Base-by-base conservation (phyloP, 768 basidiomycete species). In the Crepidotus variabilis region DNA sequence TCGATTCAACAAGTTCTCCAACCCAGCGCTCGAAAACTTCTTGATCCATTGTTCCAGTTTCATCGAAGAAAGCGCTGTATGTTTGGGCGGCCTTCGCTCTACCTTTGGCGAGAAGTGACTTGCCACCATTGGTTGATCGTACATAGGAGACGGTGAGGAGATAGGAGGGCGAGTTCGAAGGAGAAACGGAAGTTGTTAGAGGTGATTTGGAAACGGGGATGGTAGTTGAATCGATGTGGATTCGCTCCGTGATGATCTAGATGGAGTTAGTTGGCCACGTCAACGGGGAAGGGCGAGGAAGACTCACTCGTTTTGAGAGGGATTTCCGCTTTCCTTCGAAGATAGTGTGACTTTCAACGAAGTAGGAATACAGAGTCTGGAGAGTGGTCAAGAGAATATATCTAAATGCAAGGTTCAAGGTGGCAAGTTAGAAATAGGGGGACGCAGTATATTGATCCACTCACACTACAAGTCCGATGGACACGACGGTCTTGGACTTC, bases 251-350 rank as follows among this genome's bases (percentile, higher is more conserved):
- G 48, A 95, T 87, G 66, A 97, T 96, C 88, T 95, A 69, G 14
- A 43, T 43, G 39, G 39, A 20, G 39, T 43, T 16, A 43, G 39
- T 43, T 14, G 13, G 39, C 39, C 39, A 43, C 39, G 39, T 43
- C 13, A 11, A 20, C 39, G 18, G 13, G 2, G 39, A 14, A 43
- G 47, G 32, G 16, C 14, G 76, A 65, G 74, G 79, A 63, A 50
- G 20, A 75, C 86, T 57, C 61, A 92, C 91, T 57, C 92, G 81
- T 69, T 92, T 93, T 14, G 90, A 90, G 60, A 96, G 85, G 14
- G 90, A 88, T 72, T 95, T 94, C 60, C 94, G 85, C 67, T 88
- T 92, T 34, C 94, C 94, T 22, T 90, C 84, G 67, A 93, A 98
- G 57, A 96, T 84, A 52, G 84, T 87, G 57, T 90, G 80, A 33